Evolutionary conservation across 75 land plant genomes (phyloP).

Genomic region (Selaginella moellendorffii): DNA sequence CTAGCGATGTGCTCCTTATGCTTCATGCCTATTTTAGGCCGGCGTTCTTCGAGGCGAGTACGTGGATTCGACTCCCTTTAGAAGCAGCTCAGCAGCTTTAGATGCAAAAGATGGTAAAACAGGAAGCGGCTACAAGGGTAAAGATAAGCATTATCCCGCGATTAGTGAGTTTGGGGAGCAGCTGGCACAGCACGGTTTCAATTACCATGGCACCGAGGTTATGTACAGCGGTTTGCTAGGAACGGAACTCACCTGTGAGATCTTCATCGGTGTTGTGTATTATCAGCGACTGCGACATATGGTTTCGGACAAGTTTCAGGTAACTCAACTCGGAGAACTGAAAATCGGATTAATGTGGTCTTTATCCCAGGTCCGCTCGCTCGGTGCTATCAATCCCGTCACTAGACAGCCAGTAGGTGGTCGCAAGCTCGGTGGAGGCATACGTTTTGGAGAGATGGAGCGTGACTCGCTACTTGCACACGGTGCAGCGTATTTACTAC

Average conservation of each 20-base stretch:
- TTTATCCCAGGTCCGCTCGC: slow-evolving; percentile 65
- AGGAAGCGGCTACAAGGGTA: not conserved
- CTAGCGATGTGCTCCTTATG: not conserved
- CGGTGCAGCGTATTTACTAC: slow-evolving; percentile 89
- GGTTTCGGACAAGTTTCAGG: slow-evolving; percentile 99
- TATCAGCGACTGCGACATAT: slow-evolving; percentile 96
- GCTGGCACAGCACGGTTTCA: slow-evolving; percentile 54
- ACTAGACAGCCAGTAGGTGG: slow-evolving; percentile 94
- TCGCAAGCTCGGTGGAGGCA: slow-evolving; percentile 78
- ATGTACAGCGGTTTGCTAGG: slow-evolving; percentile 90
- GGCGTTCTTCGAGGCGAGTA: slow-evolving; percentile 70
- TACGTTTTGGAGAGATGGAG: slow-evolving; percentile 99
- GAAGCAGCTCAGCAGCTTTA: slow-evolving; percentile 10
- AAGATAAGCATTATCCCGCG: slow-evolving; percentile 22
- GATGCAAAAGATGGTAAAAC: not conserved
- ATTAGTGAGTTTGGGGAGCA: slow-evolving; percentile 64
- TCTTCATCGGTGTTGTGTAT: slow-evolving; percentile 82
- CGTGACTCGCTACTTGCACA: slow-evolving; percentile 93
- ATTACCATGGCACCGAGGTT: slow-evolving; percentile 89
- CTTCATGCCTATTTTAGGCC: slow-evolving; percentile 32
- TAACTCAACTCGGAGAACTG: too few relatives aligned
- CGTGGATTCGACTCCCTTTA: slow-evolving; percentile 91
- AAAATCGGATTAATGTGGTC: too few relatives aligned
- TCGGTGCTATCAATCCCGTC: slow-evolving; percentile 68
- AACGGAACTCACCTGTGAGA: slow-evolving; percentile 82